Evolutionary conservation across 768 basidiomycete genomes (phyloP).

Genomic region (Panaeolus papilionaceus): DNA sequence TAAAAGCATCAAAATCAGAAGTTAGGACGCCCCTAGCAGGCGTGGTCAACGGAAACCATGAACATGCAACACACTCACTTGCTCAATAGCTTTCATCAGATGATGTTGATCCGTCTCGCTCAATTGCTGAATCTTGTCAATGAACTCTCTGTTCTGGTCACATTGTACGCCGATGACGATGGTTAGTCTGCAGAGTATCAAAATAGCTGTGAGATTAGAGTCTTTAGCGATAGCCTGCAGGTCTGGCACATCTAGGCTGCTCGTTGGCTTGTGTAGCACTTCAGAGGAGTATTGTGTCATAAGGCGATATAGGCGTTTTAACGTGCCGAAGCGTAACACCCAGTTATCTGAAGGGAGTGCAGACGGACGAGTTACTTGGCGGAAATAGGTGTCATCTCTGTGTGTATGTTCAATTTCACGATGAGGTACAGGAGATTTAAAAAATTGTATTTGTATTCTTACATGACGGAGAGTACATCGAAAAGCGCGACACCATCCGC

Average conservation of each 20-base stretch:
- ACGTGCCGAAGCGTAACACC: constrained; percentile 83
- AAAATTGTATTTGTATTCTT: constrained; percentile 35
- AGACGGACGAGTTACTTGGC: constrained; percentile 60
- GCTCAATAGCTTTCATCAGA: constrained; percentile 94
- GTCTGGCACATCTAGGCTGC: constrained; percentile 84
- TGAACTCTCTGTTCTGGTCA: constrained; percentile 86
- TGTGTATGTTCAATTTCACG: constrained; percentile 14
- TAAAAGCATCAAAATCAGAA: constrained; percentile 32
- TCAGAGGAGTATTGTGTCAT: constrained; percentile 90
- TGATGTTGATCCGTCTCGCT: constrained; percentile 86
- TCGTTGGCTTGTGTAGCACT: constrained; percentile 80
- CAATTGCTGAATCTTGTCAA: constrained; percentile 86
- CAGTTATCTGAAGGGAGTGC: constrained; percentile 82
- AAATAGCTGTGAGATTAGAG: constrained; percentile 63
- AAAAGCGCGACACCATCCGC: constrained; percentile 81
- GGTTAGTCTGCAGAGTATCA: constrained; percentile 80
- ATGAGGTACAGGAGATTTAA: neutral
- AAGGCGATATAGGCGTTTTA: constrained; percentile 86
- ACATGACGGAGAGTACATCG: constrained; percentile 80
- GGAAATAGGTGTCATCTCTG: constrained; percentile 85
- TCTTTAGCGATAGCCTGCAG: constrained; percentile 87
- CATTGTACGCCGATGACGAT: constrained; percentile 91
- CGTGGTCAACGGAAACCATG: neutral
- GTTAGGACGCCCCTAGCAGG: neutral
- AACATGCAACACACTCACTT: constrained; percentile 52